Percentiles rank a stretch among this genome's conserved stretches.
Conservation (phyloP, 2,329 filamentous ascomycete species). For the Neurospora crassa region DNA sequence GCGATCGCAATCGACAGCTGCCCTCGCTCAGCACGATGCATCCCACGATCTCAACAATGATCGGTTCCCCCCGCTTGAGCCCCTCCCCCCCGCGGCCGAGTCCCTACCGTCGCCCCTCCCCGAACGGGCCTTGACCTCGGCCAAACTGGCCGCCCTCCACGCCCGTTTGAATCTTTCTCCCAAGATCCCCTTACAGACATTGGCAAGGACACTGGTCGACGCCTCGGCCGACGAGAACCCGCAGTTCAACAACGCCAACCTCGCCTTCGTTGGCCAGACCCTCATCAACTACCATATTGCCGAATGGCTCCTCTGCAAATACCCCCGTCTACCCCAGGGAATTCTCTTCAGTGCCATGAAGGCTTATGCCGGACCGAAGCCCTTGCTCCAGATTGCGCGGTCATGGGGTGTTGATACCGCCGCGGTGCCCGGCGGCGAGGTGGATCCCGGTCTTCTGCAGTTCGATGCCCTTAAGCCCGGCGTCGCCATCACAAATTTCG, state of each 20-base stretch:
- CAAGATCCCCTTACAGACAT: slow-evolving; percentile 74
- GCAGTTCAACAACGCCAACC: slow-evolving; percentile 79
- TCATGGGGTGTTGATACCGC: slow-evolving; percentile 91
- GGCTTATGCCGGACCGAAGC: slow-evolving; percentile 68
- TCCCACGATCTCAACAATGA: slow-evolving; percentile 21
- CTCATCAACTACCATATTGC: slow-evolving; percentile 82
- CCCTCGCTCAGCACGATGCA: slow-evolving; percentile 17
- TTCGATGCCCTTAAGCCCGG: slow-evolving; percentile 48
- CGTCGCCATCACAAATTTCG: slow-evolving; percentile 38
- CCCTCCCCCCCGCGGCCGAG: slow-evolving; percentile 23
- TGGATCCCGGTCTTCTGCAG: slow-evolving; percentile 85
- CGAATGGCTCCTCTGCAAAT: slow-evolving; percentile 80
- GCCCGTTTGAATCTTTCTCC: slow-evolving; percentile 75
- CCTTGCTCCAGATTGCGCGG: slow-evolving; percentile 61
- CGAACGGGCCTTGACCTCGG: slow-evolving; percentile 57
- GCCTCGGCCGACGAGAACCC: slow-evolving; percentile 70
- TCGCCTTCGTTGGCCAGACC: slow-evolving; percentile 71
- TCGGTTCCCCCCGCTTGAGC: slow-evolving; percentile 20
- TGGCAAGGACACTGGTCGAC: slow-evolving; percentile 80
- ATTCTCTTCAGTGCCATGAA: slow-evolving; percentile 80
- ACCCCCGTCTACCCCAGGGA: slow-evolving; percentile 82
- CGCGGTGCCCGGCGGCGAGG: slow-evolving; percentile 79
- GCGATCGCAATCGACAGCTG: slow-evolving; percentile 24
- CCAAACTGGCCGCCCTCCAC: slow-evolving; percentile 88
- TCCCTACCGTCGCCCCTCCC: slow-evolving; percentile 62